Evolutionary conservation across 2,329 filamentous ascomycete genomes (phyloP), one percentile per base, ranked within the genome.

Genomic region (Nemania diffusa): DNA sequence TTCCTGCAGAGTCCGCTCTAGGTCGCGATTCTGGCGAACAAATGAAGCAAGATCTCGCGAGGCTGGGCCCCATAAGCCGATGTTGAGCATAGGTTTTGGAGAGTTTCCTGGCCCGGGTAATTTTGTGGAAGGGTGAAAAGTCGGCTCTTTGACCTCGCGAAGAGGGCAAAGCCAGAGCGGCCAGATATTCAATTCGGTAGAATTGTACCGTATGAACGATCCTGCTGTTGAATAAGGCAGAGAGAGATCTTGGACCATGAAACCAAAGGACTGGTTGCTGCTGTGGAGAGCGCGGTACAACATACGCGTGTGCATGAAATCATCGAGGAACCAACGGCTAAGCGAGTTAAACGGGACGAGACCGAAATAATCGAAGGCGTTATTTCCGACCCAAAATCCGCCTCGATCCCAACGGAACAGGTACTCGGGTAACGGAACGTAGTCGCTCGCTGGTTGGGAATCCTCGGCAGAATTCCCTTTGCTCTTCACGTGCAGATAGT

Each of bases 331-430:
- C 73, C 81, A 85, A 17, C 89, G 84, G 0, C 88, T 91, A 70
- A 87, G 77, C 34, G 84, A 81, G 79, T 90, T 91, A 78, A 91
- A 91, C 0, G 89, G 89, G 1, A 84, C 85, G 48, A 84, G 74
- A 37, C 58, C 37, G 77, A 91, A 91, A 78, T 91, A 91, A 26
- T 80, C 76, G 77, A 89, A 91, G 1, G 88, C 87, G 63, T 88
- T 86, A 22, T 79, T 79, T 11, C 85, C 89, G 3, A 86, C 86
- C 90, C 90, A 92, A 79, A 92, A 92, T 2, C 85, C 88, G 52
- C 88, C 90, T 46, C 89, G 84, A 75, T 92, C 89, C 78, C 90
- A 91, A 22, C 90, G 86, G 78, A 92, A 92, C 66, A 92, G 84
- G 77, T 92, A 92, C 73, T 91, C 89, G 2, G 80, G 79, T 0